phyloP scores from a whole-genome alignment of 768 basidiomycete genomes.

The Candolleomyces eurysporus region DNA sequence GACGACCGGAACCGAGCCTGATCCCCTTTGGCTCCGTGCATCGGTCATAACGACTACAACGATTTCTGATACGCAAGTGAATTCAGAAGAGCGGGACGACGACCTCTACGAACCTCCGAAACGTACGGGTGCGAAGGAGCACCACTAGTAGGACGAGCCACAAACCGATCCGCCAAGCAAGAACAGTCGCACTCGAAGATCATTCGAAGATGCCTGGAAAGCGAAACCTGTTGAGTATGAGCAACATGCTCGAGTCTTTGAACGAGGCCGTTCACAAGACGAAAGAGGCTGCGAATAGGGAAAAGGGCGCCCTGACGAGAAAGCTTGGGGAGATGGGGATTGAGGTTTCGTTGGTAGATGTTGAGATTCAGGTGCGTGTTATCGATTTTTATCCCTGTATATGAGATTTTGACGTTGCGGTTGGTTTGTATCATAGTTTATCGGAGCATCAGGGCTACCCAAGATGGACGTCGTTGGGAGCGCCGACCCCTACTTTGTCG shows the following conservation, averaged over 20 bases:
- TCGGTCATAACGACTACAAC: too few relatives aligned
- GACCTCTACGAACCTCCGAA: too few relatives aligned
- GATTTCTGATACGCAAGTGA: too few relatives aligned
- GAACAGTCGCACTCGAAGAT: too few relatives aligned
- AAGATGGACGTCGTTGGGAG: conserved; percentile 65
- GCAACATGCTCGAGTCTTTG: conserved; percentile 11
- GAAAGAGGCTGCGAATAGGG: conserved; percentile 29
- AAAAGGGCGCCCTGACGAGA: conserved; percentile 27
- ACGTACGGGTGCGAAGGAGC: too few relatives aligned
- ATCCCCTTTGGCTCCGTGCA: too few relatives aligned
- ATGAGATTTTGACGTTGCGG: background rate
- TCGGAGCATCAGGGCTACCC: conserved; percentile 66
- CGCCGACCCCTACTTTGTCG: conserved; percentile 73
- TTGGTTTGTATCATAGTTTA: conserved; percentile 43
- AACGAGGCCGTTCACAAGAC: conserved; percentile 22
- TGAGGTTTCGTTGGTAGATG: conserved; percentile 49
- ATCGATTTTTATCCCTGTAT: background rate
- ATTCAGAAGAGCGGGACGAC: too few relatives aligned
- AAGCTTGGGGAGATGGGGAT: conserved; percentile 29
- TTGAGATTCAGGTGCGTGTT: conserved; percentile 49
- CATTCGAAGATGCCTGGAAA: conserved; percentile 8
- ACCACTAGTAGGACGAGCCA: too few relatives aligned
- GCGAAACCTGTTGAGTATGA: conserved; percentile 8
- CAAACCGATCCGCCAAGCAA: too few relatives aligned
- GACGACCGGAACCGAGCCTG: too few relatives aligned